phyloP scores from a whole-genome alignment of 805 yeast genomes.

The Maudiozyma bulderi region DNA sequence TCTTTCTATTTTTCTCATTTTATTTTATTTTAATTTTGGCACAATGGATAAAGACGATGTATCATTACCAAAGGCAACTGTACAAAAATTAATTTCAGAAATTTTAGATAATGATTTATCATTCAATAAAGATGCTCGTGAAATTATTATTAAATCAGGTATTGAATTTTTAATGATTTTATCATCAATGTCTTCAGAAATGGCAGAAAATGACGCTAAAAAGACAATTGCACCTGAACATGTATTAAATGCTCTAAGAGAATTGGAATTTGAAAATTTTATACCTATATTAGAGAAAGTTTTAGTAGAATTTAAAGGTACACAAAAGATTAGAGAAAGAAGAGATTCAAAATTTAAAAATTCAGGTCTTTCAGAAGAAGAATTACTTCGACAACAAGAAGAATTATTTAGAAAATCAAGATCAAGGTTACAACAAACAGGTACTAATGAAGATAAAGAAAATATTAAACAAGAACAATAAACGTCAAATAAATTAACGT shows the following conservation, averaged over 20 bases:
- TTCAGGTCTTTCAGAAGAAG: constrained; percentile 88
- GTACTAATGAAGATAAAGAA: constrained; percentile 1
- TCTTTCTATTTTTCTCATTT: no score
- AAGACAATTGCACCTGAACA: constrained; percentile 96
- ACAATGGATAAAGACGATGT: constrained; percentile 16
- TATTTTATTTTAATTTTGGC: constrained; percentile 4
- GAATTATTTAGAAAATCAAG: constrained; percentile 76
- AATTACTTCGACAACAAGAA: constrained; percentile 83
- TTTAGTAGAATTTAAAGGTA: constrained; percentile 77
- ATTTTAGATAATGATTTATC: constrained; percentile 81
- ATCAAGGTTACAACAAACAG: constrained; percentile 42
- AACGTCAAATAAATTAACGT: background rate
- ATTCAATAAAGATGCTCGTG: constrained; percentile 88
- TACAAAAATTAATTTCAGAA: constrained; percentile 87
- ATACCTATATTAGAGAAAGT: constrained; percentile 73
- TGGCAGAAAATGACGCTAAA: constrained; percentile 91
- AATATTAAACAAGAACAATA: background rate
- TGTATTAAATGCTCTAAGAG: constrained; percentile 79
- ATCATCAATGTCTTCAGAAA: constrained; percentile 87
- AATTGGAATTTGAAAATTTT: constrained; percentile 79
- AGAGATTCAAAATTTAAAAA: constrained; percentile 89
- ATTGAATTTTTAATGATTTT: constrained; percentile 92
- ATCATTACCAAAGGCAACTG: constrained; percentile 60
- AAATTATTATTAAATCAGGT: constrained; percentile 91
- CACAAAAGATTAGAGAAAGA: constrained; percentile 79